Evolutionary conservation across 768 basidiomycete genomes (phyloP).

Genomic region (Melanogaster broomeanus): DNA sequence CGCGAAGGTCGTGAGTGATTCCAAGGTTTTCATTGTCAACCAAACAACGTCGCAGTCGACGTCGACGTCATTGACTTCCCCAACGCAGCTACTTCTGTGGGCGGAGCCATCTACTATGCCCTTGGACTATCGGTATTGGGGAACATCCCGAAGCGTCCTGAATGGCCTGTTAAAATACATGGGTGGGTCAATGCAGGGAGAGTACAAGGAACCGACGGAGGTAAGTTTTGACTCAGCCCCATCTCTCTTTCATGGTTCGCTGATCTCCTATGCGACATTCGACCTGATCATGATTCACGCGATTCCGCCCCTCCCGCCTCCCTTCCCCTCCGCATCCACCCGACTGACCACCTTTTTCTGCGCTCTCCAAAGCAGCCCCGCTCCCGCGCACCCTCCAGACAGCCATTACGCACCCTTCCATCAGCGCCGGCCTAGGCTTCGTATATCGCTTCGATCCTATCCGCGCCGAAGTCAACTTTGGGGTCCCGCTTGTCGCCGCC

Average conservation of each 20-base stretch:
- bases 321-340: not conserved
- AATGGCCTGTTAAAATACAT: conserved; percentile 89
- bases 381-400: conserved; percentile 10
- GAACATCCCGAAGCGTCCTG: conserved; percentile 64
- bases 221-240: conserved; percentile 39
- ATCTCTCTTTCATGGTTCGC: too few relatives aligned
- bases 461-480: conserved; percentile 87
- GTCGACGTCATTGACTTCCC: not conserved
- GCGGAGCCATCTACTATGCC: conserved; percentile 83
- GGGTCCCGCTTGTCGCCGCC: conserved; percentile 74
- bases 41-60: not conserved
- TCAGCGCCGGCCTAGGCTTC: conserved; percentile 81
- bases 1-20: conserved; percentile 62
- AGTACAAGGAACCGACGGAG: conserved; percentile 58
- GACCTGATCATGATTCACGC: too few relatives aligned
- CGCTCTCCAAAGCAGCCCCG: conserved; percentile 3
- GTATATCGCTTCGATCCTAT: conserved; percentile 83
- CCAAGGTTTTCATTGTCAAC: not conserved
- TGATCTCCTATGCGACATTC: too few relatives aligned
- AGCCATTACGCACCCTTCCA: conserved; percentile 46
- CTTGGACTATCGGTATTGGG: conserved; percentile 75
- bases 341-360: not conserved
- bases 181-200: conserved; percentile 81
- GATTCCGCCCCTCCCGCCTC: too few relatives aligned
- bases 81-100: conserved; percentile 74